Evolutionary conservation across 2,329 filamentous ascomycete species (phyloP), one percentile per base, ranked within the genome.

Genomic region (Cucurbitaria berberidis): DNA sequence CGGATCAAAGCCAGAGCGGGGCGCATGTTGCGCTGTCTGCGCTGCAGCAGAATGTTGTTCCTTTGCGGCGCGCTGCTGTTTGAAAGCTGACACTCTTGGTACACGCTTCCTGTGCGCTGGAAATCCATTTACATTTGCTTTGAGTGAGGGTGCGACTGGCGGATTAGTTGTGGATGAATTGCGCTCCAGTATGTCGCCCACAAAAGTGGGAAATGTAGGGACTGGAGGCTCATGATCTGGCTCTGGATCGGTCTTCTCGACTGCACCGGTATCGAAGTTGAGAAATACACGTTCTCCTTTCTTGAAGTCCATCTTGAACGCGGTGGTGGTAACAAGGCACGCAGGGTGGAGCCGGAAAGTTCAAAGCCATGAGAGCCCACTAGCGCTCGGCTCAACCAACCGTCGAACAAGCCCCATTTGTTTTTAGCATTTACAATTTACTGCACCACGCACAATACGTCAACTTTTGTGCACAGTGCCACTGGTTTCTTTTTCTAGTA

Each of bases 31-130:
- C 51, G 49, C 43, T 39, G 63, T 60, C 11, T 40, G 53, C 27
- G 45, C 40, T 1, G 56, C 35, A 22, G 49, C 46, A 13, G 54
- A 53, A 38, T 66, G 62, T 40, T 66, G 60, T 18, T 66, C 59
- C 41, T 74, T 71, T 13, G 69, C 67, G 8, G 69, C 72, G 55
- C 84, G 81, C 68, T 86, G 84, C 67, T 90, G 87, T 72, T 91
- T 96, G 79, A 96, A 96, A 1, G 89, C 84, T 1, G 92, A 96
- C 7, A 84, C 76, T 51, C 84, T 83, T 50, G 63, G 63, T 11
- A 81, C 82, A 60, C 93, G 86, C 72, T 90, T 91, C 74, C 89
- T 95, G 74, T 92, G 93, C 53, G 87, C 86, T n/a, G 95, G 95
- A 64, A 98, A 98, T 1, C 95, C 95, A 11, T 84, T 86, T 4